A percentile compares a stretch with the other conserved stretches of the same genome.
Evolutionary conservation across 805 yeast genomes (phyloP).

Genomic region (Zygoascus biomembranicola): DNA sequence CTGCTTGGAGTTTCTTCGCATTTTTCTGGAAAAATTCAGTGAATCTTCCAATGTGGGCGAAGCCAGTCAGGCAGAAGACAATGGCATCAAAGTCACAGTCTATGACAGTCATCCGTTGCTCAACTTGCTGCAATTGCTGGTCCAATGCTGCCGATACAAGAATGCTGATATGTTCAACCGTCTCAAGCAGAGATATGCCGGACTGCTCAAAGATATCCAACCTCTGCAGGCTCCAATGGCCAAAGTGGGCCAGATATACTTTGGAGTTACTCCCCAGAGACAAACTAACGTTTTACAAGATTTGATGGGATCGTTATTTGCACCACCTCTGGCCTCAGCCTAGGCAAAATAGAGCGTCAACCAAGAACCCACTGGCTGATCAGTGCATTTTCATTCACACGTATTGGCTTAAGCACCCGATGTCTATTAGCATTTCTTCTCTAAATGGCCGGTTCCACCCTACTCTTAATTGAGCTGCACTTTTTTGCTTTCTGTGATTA

Average conservation of each 20-base stretch:
- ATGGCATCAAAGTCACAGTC: slow-evolving; percentile 25
- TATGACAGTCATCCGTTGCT: slow-evolving; percentile 41
- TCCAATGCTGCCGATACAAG: slow-evolving; percentile 48
- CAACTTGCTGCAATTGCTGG: slow-evolving; percentile 62
- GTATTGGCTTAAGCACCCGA: too few relatives aligned
- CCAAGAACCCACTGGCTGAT: too few relatives aligned
- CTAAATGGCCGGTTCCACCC: too few relatives aligned
- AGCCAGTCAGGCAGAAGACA: slow-evolving; percentile 24
- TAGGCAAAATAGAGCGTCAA: too few relatives aligned
- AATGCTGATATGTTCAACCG: slow-evolving; percentile 45
- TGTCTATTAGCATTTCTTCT: too few relatives aligned
- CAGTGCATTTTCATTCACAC: too few relatives aligned
- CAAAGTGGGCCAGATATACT: slow-evolving; percentile 53
- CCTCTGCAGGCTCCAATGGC: slow-evolving; percentile 41
- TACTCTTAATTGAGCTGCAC: too few relatives aligned
- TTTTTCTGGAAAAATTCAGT: slow-evolving; percentile 31
- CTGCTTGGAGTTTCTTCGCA: slow-evolving; percentile 36
- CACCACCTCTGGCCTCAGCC: slow-evolving; percentile 27
- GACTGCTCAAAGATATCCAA: slow-evolving; percentile 23
- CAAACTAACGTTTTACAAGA: slow-evolving; percentile 55
- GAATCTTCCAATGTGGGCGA: slow-evolving; percentile 18
- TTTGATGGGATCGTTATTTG: slow-evolving; percentile 66
- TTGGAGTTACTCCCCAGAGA: slow-evolving; percentile 46
- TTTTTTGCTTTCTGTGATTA: too few relatives aligned
- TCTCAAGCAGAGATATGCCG: slow-evolving; percentile 43